These are phyloP conservation scores for Blastobotrys indianensis DNA, from an alignment of 1,139 yeast genomes.

Conservation along the genomic window DNA sequence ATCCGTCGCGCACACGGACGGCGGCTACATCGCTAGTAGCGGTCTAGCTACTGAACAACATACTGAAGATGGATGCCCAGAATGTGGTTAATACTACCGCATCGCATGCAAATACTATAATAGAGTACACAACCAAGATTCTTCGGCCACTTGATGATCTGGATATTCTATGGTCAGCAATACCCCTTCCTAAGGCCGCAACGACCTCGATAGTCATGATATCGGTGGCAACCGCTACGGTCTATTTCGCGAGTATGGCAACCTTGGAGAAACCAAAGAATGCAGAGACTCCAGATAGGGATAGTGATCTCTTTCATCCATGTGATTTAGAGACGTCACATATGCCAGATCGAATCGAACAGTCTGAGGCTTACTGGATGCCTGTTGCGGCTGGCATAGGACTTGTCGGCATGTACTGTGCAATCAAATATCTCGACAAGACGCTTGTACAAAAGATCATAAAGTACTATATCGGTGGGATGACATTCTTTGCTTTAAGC, in stretches of 20 bases:
- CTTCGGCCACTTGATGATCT: neutral
- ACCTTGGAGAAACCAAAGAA: conserved; percentile 42
- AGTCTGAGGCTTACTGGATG: conserved; percentile 34
- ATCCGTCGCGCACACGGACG: too few relatives aligned
- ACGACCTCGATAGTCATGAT: conserved; percentile 11
- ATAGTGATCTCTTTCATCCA: conserved; percentile 42
- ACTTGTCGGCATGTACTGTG: conserved; percentile 37
- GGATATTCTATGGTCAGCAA: conserved; percentile 3
- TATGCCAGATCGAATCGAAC: conserved; percentile 10
- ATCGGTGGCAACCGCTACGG: conserved; percentile 21
- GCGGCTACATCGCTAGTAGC: too few relatives aligned
- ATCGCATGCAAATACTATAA: too few relatives aligned
- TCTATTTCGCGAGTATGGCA: conserved; percentile 39
- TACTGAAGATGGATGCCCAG: too few relatives aligned
- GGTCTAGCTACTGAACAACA: too few relatives aligned
- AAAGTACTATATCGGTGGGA: conserved; percentile 26
- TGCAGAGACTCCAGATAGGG: conserved; percentile 40
- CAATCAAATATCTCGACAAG: conserved; percentile 32
- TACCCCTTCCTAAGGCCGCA: conserved; percentile 3
- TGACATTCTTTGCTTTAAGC: conserved; percentile 28
- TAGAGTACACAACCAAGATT: too few relatives aligned
- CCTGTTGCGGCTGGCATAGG: conserved; percentile 40
- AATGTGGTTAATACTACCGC: too few relatives aligned
- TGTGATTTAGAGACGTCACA: conserved; percentile 38
- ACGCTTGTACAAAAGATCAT: conserved; percentile 32